Conservation (phyloP, 73 alveolate species). For the Strombidium stylifer region DNA sequence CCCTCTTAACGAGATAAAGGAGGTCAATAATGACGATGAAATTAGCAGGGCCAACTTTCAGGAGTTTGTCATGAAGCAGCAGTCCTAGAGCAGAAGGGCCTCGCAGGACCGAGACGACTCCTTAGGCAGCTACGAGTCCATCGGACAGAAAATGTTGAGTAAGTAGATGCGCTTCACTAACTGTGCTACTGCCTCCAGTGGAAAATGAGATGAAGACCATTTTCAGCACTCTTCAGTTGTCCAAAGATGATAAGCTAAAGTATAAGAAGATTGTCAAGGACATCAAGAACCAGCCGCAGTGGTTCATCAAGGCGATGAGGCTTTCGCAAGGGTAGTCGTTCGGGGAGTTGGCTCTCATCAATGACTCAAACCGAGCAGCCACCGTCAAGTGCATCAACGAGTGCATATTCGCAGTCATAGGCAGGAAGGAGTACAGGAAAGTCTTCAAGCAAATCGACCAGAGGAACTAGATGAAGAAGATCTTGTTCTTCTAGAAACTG, state of each 20-base stretch:
- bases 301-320: slow-evolving; percentile 33
- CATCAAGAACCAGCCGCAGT: neutral
- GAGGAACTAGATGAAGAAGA: slow-evolving; percentile 10
- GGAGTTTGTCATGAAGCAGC: too few species aligned
- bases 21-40: too few species aligned
- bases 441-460: slow-evolving; percentile 29
- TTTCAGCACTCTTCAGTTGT: neutral
- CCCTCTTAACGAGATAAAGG: too few species aligned
- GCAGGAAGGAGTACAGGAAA: slow-evolving; percentile 29
- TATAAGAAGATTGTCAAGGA: neutral
- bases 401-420: slow-evolving; percentile 40
- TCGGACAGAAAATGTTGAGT: too few species aligned
- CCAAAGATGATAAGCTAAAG: neutral
- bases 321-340: slow-evolving; percentile 35
- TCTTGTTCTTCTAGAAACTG: slow-evolving; percentile 24
- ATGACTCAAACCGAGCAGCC: slow-evolving; percentile 50
- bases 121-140: too few species aligned
- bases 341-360: slow-evolving; percentile 60
- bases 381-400: slow-evolving; percentile 39
- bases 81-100: too few species aligned
- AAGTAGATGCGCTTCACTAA: too few species aligned
- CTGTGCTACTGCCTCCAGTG: too few species aligned
- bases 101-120: too few species aligned
- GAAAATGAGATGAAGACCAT: neutral
- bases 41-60: too few species aligned